These are phyloP conservation scores for Candida quercuum DNA, from an alignment of 805 yeast genomes.

Conservation along the genomic window DNA sequence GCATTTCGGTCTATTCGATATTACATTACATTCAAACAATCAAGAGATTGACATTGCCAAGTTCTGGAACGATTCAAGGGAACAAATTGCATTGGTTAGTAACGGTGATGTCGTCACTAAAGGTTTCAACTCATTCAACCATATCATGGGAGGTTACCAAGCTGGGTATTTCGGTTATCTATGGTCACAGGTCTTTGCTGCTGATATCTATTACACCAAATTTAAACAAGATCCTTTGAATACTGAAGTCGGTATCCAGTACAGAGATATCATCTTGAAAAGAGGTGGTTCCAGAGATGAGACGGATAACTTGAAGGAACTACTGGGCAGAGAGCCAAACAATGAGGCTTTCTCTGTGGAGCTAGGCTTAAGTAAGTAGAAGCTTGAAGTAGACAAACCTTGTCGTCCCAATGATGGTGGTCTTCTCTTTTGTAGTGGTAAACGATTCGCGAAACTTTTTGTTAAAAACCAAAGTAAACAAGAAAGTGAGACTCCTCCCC, in stretches of 20 bases:
- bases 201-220: constrained; percentile 71
- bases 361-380: constrained; percentile 36
- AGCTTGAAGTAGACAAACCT: background rate
- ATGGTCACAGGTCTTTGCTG: constrained; percentile 83
- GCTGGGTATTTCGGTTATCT: constrained; percentile 84
- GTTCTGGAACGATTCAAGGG: constrained; percentile 63
- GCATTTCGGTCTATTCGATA: constrained; percentile 75
- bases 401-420: too few species aligned
- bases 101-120: constrained; percentile 51
- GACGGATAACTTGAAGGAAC: constrained; percentile 54
- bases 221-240: constrained; percentile 68
- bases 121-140: constrained; percentile 77
- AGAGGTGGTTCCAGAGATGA: constrained; percentile 75
- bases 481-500: background rate
- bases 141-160: constrained; percentile 75
- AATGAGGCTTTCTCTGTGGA: constrained; percentile 69
- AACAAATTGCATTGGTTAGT: constrained; percentile 53
- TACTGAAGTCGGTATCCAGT: constrained; percentile 52
- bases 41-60: constrained; percentile 40
- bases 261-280: constrained; percentile 63
- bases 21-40: constrained; percentile 54
- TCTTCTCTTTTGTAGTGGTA: too few species aligned
- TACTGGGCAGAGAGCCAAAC: constrained; percentile 73
- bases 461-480: too few species aligned
- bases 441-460: background rate